A percentile compares a stretch with the other conserved stretches of the same genome.
phyloP scores from a whole-genome alignment of 371 early-diverging fungal genomes.

The Parasitella parasitica region DNA sequence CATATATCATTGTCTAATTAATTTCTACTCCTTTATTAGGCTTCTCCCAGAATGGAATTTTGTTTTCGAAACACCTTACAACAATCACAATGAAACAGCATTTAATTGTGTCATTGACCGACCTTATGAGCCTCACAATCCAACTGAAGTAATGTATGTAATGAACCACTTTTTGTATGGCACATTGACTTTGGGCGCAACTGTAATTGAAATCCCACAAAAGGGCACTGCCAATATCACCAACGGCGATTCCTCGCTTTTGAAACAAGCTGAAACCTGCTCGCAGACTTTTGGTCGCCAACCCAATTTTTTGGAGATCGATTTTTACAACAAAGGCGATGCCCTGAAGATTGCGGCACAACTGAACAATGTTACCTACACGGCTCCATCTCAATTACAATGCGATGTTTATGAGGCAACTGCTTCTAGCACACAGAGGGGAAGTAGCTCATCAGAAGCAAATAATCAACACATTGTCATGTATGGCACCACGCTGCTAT shows the following conservation, averaged over 20 bases:
- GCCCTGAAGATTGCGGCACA: conserved; percentile 55
- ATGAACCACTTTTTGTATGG: conserved; percentile 63
- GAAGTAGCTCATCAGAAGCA: conserved; percentile 1
- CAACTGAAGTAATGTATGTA: conserved; percentile 51
- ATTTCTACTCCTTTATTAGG: conserved; percentile 27
- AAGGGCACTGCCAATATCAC: conserved; percentile 49
- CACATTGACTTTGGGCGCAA: conserved; percentile 28
- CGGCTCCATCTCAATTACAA: conserved; percentile 8
- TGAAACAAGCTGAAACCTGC: conserved; percentile 47
- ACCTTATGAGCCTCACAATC: conserved; percentile 39
- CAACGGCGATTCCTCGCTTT: conserved; percentile 43
- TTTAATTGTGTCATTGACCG: conserved; percentile 56
- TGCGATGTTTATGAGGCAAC: conserved; percentile 20
- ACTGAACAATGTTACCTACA: conserved; percentile 65
- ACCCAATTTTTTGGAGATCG: conserved; percentile 75
- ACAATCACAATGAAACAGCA: conserved; percentile 37
- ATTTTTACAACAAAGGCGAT: conserved; percentile 71
- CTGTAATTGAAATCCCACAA: conserved; percentile 50
- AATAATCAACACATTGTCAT: not conserved
- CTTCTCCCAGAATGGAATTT: conserved; percentile 53
- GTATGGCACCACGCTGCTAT: conserved; percentile 8
- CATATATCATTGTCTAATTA: not conserved
- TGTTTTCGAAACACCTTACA: conserved; percentile 62
- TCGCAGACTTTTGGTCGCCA: conserved; percentile 45
- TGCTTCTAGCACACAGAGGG: not conserved